phyloP scores from a whole-genome alignment of 192 early-diverging fungal species.

The Coemansia sp. region DNA sequence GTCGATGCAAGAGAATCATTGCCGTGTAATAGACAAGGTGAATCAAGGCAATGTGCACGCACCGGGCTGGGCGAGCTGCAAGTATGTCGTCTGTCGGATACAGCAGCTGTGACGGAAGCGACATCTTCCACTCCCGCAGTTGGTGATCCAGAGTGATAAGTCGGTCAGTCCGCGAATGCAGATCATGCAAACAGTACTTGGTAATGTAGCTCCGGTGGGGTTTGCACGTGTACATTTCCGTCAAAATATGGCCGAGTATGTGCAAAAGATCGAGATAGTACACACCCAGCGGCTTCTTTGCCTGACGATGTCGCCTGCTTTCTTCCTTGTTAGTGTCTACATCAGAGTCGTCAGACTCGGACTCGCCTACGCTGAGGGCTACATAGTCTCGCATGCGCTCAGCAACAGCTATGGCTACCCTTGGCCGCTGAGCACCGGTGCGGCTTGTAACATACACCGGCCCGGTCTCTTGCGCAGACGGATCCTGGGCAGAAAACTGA shows the following conservation, averaged over 20 bases:
- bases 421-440: background rate
- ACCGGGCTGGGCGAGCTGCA: constrained; percentile 32
- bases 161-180: constrained; percentile 41
- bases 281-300: constrained; percentile 29
- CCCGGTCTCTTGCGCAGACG: background rate
- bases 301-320: constrained; percentile 5
- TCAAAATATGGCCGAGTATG: constrained; percentile 43
- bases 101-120: constrained; percentile 41
- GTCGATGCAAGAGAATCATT: constrained; percentile 53
- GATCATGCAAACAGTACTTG: constrained; percentile 35
- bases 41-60: constrained; percentile 48
- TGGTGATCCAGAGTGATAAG: constrained; percentile 49
- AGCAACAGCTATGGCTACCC: constrained; percentile 26
- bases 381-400: constrained; percentile 48
- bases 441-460: background rate
- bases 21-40: constrained; percentile 54
- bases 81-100: constrained; percentile 47
- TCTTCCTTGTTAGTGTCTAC: background rate
- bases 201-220: constrained; percentile 32
- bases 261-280: constrained; percentile 52
- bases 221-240: constrained; percentile 55
- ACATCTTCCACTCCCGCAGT: constrained; percentile 48
- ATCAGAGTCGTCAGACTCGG: constrained; percentile 35
- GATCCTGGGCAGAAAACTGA: background rate
- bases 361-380: constrained; percentile 31